Conservation (phyloP, 768 basidiomycete genomes). For the Boletus reticulatus region DNA sequence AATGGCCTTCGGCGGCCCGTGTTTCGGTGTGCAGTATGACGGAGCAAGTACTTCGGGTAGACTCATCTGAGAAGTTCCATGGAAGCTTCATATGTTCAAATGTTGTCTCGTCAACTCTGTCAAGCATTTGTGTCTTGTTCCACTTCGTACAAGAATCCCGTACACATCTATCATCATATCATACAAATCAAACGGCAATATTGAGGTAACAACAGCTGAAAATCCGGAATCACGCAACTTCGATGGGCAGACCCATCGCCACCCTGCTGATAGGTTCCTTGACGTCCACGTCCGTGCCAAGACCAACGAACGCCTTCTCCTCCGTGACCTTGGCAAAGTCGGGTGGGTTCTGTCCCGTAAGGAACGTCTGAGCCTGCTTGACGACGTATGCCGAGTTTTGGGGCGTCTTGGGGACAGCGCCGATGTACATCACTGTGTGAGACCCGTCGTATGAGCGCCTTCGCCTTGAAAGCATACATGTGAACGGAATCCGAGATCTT, state of each 20-base stretch:
- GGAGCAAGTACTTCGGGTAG: no score
- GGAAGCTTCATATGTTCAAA: no score
- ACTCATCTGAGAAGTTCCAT: no score
- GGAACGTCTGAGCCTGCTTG: constrained; percentile 61
- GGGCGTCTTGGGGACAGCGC: constrained; percentile 64
- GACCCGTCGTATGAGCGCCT: not conserved
- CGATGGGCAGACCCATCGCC: constrained; percentile 43
- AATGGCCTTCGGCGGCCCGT: not conserved
- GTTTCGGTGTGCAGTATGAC: not conserved
- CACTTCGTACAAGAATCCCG: no score
- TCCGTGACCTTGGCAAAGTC: constrained; percentile 60
- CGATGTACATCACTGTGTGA: constrained; percentile 70
- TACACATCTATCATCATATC: no score
- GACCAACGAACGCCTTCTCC: constrained; percentile 39
- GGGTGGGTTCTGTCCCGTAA: constrained; percentile 59
- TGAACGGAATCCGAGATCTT: constrained; percentile 1
- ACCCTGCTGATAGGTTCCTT: constrained; percentile 31
- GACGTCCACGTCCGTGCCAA: constrained; percentile 41
- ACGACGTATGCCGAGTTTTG: constrained; percentile 59
- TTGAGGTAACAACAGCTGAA: not conserved
- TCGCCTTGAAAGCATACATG: not conserved
- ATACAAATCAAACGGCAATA: no score
- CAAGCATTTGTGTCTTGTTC: no score
- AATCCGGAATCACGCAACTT: not conserved
- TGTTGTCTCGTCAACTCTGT: no score